Evolutionary conservation across 352 stramenopile genomes (phyloP), one percentile per base, ranked within the genome.

Genomic region (Phytophthora cryptogea): DNA sequence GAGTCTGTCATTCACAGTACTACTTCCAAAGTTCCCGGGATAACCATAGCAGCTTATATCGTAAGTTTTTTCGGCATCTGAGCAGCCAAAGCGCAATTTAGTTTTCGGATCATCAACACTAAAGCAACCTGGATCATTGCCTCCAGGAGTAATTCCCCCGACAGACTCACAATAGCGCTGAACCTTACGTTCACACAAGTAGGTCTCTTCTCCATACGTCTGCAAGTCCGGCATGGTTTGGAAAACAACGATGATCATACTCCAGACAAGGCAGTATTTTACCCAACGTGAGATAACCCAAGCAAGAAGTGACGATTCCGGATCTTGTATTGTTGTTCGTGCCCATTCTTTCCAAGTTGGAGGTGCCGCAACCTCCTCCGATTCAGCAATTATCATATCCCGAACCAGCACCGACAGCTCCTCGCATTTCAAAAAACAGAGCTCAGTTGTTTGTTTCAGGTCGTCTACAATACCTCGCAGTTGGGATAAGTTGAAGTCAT

Each of bases 161-260:
- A 66, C 72, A 7, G 63, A 52, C 3, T 65, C 54, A 26, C 83
- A 92, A 54, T 92, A 92, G 5, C 43, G 39, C 44, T 85, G 35
- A 9, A 89, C 83, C 7, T 73, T 66, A 10, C 68, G 67, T 53
- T 92, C 83, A 39, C 83, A 92, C 42, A 90, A 55, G 16, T 71
- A 69, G 8, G 80, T 89, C 9, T 67, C 11, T 20, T 90, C 78
- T 28, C 80, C 80, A 57, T 88, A 90, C 9, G 76, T 84, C 42
- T 92, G 83, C 28, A 92, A 54, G 20, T 92, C 83, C 1, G 83
- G 83, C 80, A 92, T 90, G 14, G 83, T 92, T 54, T 92, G 76
- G 41, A 89, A 82, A 26, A 89, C 67, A n/a, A 92, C 78, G 35
- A 89, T 71, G 61, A 88, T 68, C 74, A 92, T 89, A 63, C 78